Evolutionary conservation across 305 asterid genomes (phyloP).

Genomic region (Solanum hybrid): DNA sequence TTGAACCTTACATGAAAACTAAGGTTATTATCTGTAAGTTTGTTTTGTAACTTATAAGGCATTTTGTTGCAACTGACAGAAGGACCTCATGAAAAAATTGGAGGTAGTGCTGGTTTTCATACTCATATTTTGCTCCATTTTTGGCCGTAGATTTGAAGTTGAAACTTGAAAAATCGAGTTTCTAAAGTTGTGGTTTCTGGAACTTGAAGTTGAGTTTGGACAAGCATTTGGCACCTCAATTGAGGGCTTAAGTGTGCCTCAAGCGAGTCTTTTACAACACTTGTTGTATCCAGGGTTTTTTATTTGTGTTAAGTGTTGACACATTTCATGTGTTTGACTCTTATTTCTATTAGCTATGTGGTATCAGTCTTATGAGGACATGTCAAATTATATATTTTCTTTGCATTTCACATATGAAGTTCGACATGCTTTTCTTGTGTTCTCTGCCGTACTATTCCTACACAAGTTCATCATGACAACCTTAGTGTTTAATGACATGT

Average conservation of each 20-base stretch:
- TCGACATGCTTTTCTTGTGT: background rate
- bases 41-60: background rate
- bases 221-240: background rate
- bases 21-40: background rate
- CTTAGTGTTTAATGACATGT: background rate
- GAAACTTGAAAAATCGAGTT: background rate
- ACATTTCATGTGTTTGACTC: background rate
- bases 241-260: background rate
- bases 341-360: background rate
- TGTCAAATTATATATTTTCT: background rate
- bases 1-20: background rate
- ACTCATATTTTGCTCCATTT: background rate
- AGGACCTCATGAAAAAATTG: background rate
- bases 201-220: background rate
- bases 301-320: background rate
- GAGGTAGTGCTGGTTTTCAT: background rate
- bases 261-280: background rate
- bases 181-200: background rate
- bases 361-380: background rate
- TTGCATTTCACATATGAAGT: background rate
- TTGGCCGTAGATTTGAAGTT: background rate
- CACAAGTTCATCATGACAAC: background rate
- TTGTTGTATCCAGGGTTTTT: background rate
- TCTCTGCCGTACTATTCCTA: background rate
- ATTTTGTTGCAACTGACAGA: background rate